A percentile compares a stretch with the other conserved stretches of the same genome.
Conservation (phyloP, 2,329 filamentous ascomycete genomes). For the Huntiella abstrusa region DNA sequence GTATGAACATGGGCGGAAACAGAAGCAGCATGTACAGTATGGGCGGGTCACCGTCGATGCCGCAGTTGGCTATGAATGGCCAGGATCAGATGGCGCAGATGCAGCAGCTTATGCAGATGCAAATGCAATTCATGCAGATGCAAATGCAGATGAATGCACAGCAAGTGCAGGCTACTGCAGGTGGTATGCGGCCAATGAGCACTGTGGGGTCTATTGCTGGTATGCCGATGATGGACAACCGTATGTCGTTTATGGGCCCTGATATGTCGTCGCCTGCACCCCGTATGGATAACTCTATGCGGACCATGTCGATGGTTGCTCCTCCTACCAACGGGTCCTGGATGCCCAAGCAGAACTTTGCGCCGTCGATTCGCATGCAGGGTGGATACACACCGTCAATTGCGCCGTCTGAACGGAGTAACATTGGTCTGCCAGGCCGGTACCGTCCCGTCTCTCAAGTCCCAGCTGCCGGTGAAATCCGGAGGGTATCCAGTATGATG, state of each 20-base stretch:
- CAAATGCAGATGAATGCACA: conserved; percentile 61
- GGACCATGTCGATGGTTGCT: conserved; percentile 74
- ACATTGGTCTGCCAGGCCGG: conserved; percentile 70
- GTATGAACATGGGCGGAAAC: not conserved
- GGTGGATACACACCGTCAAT: conserved; percentile 71
- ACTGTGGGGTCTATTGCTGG: conserved; percentile 8
- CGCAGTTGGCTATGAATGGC: conserved; percentile 14
- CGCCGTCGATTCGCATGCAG: conserved; percentile 31
- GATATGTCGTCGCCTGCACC: conserved; percentile 28
- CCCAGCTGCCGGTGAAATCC: conserved; percentile 15
- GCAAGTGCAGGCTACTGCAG: not conserved
- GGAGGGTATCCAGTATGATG: conserved; percentile 6
- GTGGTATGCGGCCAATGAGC: conserved; percentile 7
- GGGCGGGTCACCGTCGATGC: conserved; percentile 14
- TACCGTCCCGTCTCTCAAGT: conserved; percentile 75
- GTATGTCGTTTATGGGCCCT: conserved; percentile 29
- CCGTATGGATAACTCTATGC: conserved; percentile 27
- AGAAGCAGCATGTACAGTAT: conserved; percentile 11
- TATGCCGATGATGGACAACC: conserved; percentile 41
- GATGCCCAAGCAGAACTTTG: conserved; percentile 29
- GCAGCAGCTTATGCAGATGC: conserved; percentile 38
- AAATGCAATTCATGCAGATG: conserved; percentile 83
- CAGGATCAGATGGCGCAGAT: conserved; percentile 20
- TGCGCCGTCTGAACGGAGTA: conserved; percentile 88
- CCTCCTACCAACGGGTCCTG: conserved; percentile 37